Conservation (phyloP, 2,329 filamentous ascomycete species). For the Mycosphaerella arachidis region DNA sequence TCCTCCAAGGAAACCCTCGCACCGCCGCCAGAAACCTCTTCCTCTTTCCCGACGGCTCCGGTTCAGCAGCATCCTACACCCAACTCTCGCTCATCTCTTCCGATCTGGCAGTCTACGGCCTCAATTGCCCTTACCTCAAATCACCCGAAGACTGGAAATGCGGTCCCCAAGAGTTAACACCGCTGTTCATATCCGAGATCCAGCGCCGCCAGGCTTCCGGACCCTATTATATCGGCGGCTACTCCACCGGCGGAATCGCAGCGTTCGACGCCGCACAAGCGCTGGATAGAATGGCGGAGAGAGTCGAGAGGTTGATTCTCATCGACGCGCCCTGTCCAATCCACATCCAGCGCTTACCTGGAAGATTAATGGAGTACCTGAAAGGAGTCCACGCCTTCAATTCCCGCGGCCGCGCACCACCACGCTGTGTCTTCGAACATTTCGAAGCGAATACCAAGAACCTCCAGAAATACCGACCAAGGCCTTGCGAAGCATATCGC, state of each 20-base stretch:
- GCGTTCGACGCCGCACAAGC: constrained; percentile 44
- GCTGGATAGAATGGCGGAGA: constrained; percentile 20
- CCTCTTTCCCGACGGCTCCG: constrained; percentile 46
- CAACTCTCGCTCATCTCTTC: constrained; percentile 38
- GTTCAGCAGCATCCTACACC: constrained; percentile 44
- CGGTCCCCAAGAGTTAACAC: neutral
- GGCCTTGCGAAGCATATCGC: constrained; percentile 5
- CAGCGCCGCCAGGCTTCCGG: constrained; percentile 42
- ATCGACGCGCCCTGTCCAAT: constrained; percentile 26
- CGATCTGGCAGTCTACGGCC: constrained; percentile 20
- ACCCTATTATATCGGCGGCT: constrained; percentile 65
- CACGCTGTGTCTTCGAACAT: constrained; percentile 48
- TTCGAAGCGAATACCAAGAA: constrained; percentile 48
- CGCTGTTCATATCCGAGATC: constrained; percentile 34
- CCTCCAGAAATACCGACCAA: constrained; percentile 40
- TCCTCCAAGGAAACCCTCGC: constrained; percentile 16
- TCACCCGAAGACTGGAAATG: neutral
- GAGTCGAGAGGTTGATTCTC: constrained; percentile 24
- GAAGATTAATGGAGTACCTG: constrained; percentile 42
- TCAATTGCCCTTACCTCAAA: constrained; percentile 3
- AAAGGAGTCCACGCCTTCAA: constrained; percentile 37
- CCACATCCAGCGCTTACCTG: constrained; percentile 59
- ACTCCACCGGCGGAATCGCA: constrained; percentile 69
- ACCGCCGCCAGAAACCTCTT: constrained; percentile 9
- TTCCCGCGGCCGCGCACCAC: constrained; percentile 27